Evolutionary conservation across 2,329 filamentous ascomycete genomes (phyloP), one percentile per base, ranked within the genome.

Genomic region (Mycosphaerella sp.): DNA sequence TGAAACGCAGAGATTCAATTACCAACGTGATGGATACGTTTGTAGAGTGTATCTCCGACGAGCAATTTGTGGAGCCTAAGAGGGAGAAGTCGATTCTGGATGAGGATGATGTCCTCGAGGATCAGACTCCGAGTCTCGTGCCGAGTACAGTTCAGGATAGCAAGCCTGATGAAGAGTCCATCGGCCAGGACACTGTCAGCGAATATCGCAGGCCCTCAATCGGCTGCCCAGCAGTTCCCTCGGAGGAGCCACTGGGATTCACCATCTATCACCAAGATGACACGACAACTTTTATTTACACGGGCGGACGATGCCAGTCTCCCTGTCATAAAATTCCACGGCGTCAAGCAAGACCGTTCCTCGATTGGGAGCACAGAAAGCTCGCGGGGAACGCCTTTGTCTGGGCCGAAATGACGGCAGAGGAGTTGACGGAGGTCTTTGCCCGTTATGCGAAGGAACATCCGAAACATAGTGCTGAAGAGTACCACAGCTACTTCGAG

Each of bases 401-500:
- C 39, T 53, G 65, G 41, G 62, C 64, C 21, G 57, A 62, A 2
- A 55, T 54, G 56, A 29, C 48, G 8, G 38, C 50, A 8, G 55
- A 55, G 23, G 56, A 62, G 38, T 50, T 55, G 4, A 45, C 26
- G 3, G 42, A 52, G 9, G 17, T 54, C 11, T 62, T 61, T 52
- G n/a, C 47, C n/a, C 36, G 54, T 6, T 50, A 59, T 32, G 59
- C 56, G 8, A 52, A 39, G n/a, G 11, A 46, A 6, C 31, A 53
- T 11, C 48, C 48, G 1, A 48, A 53, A n/a, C 60, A 62, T 41
- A 55, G 51, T 21, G 51, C 60, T 2, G 32, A 51, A 4, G 52
- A 62, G 38, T 67, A 61, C 55, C 31, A 53, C 17, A 21, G 46
- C 31, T 65, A 64, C 55, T 67, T 63, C 39, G 58, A 64, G 21